Conservation (phyloP, 176 grass and related monocot genomes). For the Luzula sylvatica region DNA sequence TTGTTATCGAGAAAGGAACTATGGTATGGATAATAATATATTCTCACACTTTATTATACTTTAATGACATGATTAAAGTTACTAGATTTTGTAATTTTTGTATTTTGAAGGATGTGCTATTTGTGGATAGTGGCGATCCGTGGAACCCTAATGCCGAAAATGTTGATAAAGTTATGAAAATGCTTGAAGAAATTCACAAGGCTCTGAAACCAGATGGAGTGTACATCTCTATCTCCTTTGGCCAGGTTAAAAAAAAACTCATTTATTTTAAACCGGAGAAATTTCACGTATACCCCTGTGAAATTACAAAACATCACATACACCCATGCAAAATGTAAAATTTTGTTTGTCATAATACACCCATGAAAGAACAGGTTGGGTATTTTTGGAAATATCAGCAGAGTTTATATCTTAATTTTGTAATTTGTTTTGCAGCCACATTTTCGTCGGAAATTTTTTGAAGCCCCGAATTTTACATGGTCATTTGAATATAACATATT, state of each 20-base stretch:
- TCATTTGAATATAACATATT: slow-evolving; percentile 70
- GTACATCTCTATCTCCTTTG: slow-evolving; percentile 83
- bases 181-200: slow-evolving; percentile 73
- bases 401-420: background rate
- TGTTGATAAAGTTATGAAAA: slow-evolving; percentile 72
- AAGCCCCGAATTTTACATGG: slow-evolving; percentile 68
- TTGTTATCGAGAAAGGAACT: slow-evolving; percentile 73
- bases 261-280: background rate
- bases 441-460: slow-evolving; percentile 56
- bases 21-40: slow-evolving; percentile 30
- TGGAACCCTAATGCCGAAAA: slow-evolving; percentile 62
- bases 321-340: no score
- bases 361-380: no score
- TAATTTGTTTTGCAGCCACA: slow-evolving; percentile 57
- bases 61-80: background rate
- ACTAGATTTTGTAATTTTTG: slow-evolving; percentile 3
- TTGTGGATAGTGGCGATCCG: slow-evolving; percentile 93
- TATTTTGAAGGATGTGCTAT: slow-evolving; percentile 67
- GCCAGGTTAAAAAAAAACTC: slow-evolving; percentile 51
- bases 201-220: slow-evolving; percentile 66
- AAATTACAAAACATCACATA: no score
- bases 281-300: background rate
- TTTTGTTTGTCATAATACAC: no score
- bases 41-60: background rate
- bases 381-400: no score